Evolutionary conservation across 2,329 filamentous ascomycete species (phyloP), one percentile per base, ranked within the genome.

Genomic region (Fusarium lyarnte): DNA sequence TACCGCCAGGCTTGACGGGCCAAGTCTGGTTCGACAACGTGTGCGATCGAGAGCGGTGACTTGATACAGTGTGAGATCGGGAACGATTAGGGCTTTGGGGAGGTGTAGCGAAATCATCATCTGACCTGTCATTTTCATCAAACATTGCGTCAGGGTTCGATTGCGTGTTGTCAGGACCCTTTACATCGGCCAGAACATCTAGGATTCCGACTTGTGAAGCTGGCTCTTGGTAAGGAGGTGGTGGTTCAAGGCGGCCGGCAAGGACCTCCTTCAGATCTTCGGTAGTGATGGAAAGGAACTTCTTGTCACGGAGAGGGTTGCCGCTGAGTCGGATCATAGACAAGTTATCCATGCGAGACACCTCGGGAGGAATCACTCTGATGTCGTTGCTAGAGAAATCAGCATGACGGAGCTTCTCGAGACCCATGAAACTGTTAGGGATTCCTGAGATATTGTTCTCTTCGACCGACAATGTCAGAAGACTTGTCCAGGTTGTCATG

Each of bases 261-360:
- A 98, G 83, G 46, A 91, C 89, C 45, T 89, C 88, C 81, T 97
- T 97, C 69, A 98, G 84, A 59, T 96, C 93, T 19, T 94, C 92
- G 0, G 93, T 94, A 27, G 88, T 88, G 83, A 97, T 93, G 2
- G 89, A 92, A 19, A 95, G 85, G 74, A 96, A 94, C 79, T 94
- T 97, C 79, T 93, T 94, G 79, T 98, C 94, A 19, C 93, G 88
- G 19, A 99, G 84, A 1, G 96, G 96, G 77, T 99, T 99, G n/a
- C 94, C 94, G 46, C 91, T 91, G 36, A 99, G 85, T 8, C 91
- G 90, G 45, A 98, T 87, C 78, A 91, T 91, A 25, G 90, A 87
- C 14, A 99, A 84, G 47, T 83, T 90, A 10, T 94, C 90, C 94
- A 98, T 97, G 31, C 89, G 84, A 9, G 92, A 92, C 64, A 98